Percentiles rank a stretch among this genome's conserved stretches.
These are phyloP conservation scores for Xerocomus amazonicus DNA, from an alignment of 1,284 basidiomycete species.

Conservation along the genomic window DNA sequence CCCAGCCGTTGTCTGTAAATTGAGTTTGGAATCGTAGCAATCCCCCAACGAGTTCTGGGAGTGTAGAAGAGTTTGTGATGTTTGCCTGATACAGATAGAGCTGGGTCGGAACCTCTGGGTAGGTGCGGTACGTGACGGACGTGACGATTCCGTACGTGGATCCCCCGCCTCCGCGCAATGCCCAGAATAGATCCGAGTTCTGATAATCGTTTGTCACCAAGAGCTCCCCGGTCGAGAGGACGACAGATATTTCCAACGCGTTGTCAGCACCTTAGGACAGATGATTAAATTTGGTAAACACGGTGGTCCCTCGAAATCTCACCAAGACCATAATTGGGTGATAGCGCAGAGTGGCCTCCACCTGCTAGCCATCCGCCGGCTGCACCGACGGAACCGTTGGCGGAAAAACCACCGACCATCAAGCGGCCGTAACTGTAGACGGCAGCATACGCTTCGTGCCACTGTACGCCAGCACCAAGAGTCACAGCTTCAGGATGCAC, in stretches of 20 bases:
- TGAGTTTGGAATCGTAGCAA: too few relatives aligned
- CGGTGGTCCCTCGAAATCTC: too few relatives aligned
- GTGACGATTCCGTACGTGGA: neutral
- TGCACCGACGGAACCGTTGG: slow-evolving; percentile 38
- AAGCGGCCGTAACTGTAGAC: slow-evolving; percentile 33
- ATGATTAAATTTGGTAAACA: too few relatives aligned
- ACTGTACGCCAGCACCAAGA: slow-evolving; percentile 44
- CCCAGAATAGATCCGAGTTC: slow-evolving; percentile 29
- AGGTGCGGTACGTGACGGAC: slow-evolving; percentile 24
- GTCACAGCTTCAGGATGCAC: slow-evolving; percentile 31
- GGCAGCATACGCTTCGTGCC: slow-evolving; percentile 41
- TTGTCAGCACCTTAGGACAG: slow-evolving; percentile 38
- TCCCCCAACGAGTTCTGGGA: too few relatives aligned
- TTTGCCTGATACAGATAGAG: too few relatives aligned
- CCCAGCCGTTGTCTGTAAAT: too few relatives aligned
- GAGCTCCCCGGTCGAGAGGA: slow-evolving; percentile 15
- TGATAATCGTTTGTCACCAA: slow-evolving; percentile 15
- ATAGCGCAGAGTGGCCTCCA: slow-evolving; percentile 39
- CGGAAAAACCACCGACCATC: slow-evolving; percentile 33
- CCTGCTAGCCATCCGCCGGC: slow-evolving; percentile 41
- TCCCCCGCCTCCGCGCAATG: too few relatives aligned
- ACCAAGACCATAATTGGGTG: too few relatives aligned
- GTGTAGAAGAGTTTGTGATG: too few relatives aligned
- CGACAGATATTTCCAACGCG: slow-evolving; percentile 29
- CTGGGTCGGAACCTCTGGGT: slow-evolving; percentile 1